These are phyloP conservation scores for Lasiosphaeriaceae sp. DNA, from an alignment of 495 filamentous ascomycete species.

Conservation along the genomic window DNA sequence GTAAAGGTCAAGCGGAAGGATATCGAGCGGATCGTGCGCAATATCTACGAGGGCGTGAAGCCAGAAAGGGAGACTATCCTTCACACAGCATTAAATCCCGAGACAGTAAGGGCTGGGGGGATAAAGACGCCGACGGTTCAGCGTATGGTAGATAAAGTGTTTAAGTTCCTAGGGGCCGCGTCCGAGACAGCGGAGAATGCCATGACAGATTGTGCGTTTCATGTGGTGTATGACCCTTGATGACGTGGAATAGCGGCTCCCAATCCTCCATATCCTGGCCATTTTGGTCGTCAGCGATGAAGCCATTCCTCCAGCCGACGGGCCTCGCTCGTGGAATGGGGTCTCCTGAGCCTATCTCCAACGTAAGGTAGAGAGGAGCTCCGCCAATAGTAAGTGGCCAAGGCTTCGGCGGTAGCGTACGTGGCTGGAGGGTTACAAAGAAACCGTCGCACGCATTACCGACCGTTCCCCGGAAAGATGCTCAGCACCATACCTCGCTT, in stretches of 20 bases:
- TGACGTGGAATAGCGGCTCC: constrained; percentile 3
- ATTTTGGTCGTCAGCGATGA: constrained; percentile 4
- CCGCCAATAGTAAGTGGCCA: constrained; percentile 5
- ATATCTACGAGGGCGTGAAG: no score
- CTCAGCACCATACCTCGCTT: background rate
- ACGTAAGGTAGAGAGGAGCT: background rate
- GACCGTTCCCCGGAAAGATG: constrained; percentile 1
- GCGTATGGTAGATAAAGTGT: no score
- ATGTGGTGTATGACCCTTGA: no score
- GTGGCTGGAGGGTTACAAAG: background rate
- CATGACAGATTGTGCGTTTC: no score
- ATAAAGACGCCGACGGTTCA: no score
- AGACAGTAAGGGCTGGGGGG: no score
- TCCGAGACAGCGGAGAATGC: no score
- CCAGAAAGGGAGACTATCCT: no score
- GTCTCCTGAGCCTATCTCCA: background rate
- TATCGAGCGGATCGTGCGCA: no score
- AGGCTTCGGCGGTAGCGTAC: constrained; percentile 3
- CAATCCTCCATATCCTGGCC: constrained; percentile 1
- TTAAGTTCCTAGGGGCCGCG: no score
- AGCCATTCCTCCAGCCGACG: background rate
- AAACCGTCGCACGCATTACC: background rate
- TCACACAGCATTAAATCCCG: no score
- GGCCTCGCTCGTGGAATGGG: constrained; percentile 1
- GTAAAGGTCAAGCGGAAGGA: no score